Percentiles rank a stretch among this genome's conserved stretches.
These are phyloP conservation scores for Maudiozyma saulgeensis DNA, from an alignment of 805 yeast species.

Conservation along the genomic window DNA sequence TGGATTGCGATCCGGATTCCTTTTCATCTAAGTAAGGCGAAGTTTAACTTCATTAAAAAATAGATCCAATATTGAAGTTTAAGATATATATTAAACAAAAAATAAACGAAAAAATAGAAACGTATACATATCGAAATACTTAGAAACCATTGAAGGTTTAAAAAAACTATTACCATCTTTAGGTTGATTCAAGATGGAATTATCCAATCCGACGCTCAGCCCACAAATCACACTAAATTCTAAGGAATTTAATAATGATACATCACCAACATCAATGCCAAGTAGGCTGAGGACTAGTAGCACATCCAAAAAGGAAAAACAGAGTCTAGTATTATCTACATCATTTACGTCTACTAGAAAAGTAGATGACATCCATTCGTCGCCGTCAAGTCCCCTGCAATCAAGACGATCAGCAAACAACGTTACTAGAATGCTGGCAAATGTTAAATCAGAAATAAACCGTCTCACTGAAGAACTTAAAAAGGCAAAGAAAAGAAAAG, in stretches of 20 bases:
- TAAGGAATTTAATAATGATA: not conserved
- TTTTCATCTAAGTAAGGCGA: no score
- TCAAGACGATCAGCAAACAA: constrained; percentile 18
- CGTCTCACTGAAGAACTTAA: constrained; percentile 17
- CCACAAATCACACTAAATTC: not conserved
- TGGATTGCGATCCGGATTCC: no score
- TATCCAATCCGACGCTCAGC: not conserved
- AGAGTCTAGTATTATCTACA: constrained; percentile 26
- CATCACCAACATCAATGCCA: constrained; percentile 1
- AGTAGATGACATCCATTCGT: constrained; percentile 15
- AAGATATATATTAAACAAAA: no score
- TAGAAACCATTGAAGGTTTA: not conserved
- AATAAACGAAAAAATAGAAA: not conserved
- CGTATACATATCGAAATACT: not conserved
- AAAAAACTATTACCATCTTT: not conserved
- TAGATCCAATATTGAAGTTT: no score
- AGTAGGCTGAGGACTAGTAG: constrained; percentile 4
- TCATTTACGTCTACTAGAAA: constrained; percentile 27
- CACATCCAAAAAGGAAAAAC: constrained; percentile 13
- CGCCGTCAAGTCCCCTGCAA: constrained; percentile 24
- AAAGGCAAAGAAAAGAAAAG: constrained; percentile 16
- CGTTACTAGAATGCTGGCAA: constrained; percentile 14
- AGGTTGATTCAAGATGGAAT: not conserved
- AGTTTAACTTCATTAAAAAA: no score
- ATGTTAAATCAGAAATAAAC: constrained; percentile 16